Percentiles rank a stretch among this genome's conserved stretches.
phyloP scores from a whole-genome alignment of 176 grass and related monocot species.

The Musa troglodytarum region DNA sequence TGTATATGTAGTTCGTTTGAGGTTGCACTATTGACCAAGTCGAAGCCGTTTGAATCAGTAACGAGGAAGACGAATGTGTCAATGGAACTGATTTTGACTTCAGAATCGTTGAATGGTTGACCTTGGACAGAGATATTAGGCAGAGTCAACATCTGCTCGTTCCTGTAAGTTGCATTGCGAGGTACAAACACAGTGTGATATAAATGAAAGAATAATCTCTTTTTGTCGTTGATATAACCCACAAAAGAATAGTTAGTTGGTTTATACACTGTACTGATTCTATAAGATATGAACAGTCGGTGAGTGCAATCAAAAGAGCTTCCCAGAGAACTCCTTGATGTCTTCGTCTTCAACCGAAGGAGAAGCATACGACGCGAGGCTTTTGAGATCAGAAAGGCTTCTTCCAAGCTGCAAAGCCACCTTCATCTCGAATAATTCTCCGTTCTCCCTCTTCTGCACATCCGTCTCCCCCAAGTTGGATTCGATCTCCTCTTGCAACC shows the following conservation, averaged over 20 bases:
- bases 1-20: no score
- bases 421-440: conserved; percentile 31
- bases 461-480: conserved; percentile 21
- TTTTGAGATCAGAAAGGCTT: conserved; percentile 20
- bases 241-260: neutral
- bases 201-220: neutral
- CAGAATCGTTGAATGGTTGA: no score
- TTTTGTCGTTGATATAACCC: neutral
- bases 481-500: conserved; percentile 30
- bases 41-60: no score
- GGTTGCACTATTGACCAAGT: no score
- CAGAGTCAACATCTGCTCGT: no score
- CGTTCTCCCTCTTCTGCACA: conserved; percentile 18
- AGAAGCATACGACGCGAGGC: conserved; percentile 2
- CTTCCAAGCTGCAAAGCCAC: conserved; percentile 26
- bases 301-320: conserved; percentile 13
- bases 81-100: no score
- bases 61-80: no score
- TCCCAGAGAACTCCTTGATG: conserved; percentile 23
- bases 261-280: neutral
- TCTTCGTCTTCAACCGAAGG: conserved; percentile 18
- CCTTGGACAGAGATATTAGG: no score
- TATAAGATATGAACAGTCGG: no score
- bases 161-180: no score
- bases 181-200: no score